Evolutionary conservation across 257 asterid genomes (phyloP), one percentile per base, ranked within the genome.

Genomic region (Solanum peruvianum): DNA sequence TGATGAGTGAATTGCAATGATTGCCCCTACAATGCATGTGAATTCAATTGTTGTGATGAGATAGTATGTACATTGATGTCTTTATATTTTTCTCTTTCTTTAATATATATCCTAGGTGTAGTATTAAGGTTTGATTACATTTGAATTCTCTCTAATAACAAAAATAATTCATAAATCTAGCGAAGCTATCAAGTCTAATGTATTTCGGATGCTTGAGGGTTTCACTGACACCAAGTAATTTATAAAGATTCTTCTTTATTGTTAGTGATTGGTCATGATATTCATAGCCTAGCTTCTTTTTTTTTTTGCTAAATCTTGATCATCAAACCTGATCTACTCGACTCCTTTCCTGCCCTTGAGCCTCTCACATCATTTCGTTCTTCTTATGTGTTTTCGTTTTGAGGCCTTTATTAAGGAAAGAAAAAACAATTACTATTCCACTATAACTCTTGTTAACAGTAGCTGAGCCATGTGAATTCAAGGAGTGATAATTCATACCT

Each of bases 21-120:
- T 78, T 78, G 67, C 44, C 44, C 67, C 64, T 77, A 47, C 85
- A 80, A 80, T 80, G 66, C 85, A 47, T 80, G 69, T 80, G 85
- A 47, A 29, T 16, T 47, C 15, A 80, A 80, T 80, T 47, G 44
- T 9, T 20, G 42, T 47, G 27, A 78, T 78, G 66, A 78, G 6
- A 78, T 47, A 23, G 37, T n/a, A 23, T n/a, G 60, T 77, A 77
- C 78, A 18, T 71, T 9, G 9, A 71, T 71, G 9, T 6, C 29
- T 67, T 35, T n/a, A n/a, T n/a, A n/a, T n/a, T n/a, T 67, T 47
- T 47, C 35, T 47, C 35, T 6, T 6, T 9, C 9, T 11, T 64
- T 0, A 35, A 35, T 35, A 5, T 35, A 5, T 3, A 31, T 4
- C 35, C 5, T 0, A 3, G 5, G 0, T 33, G 1, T 33, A 3